Conservation (phyloP, 805 yeast species). For the Millerozyma miso region DNA sequence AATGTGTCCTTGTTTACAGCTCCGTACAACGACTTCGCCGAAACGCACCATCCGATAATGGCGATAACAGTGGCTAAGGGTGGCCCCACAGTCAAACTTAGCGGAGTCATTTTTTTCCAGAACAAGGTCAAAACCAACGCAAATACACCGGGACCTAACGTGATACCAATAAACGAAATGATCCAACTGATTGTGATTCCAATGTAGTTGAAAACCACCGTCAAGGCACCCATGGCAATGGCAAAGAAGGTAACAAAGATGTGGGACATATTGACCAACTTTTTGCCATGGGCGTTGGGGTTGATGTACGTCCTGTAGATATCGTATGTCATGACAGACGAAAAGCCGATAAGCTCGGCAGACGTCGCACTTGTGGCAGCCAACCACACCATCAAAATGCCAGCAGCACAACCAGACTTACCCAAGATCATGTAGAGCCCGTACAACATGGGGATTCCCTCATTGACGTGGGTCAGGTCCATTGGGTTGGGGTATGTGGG, state of each 20-base stretch:
- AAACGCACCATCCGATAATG: constrained; percentile 52
- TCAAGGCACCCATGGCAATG: constrained; percentile 74
- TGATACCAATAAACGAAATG: constrained; percentile 84
- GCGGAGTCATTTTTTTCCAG: constrained; percentile 59
- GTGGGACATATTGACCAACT: constrained; percentile 67
- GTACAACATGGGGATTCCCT: constrained; percentile 76
- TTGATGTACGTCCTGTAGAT: constrained; percentile 76
- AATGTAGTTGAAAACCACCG: constrained; percentile 78
- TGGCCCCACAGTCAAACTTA: constrained; percentile 75
- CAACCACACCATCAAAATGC: constrained; percentile 77
- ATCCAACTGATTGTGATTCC: constrained; percentile 83
- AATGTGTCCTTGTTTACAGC: constrained; percentile 40
- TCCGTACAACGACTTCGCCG: constrained; percentile 32
- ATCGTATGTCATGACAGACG: constrained; percentile 82
- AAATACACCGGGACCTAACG: constrained; percentile 80
- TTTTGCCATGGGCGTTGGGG: constrained; percentile 73
- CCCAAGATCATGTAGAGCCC: constrained; percentile 85
- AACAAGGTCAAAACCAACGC: constrained; percentile 67
- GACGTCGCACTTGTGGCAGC: constrained; percentile 92
- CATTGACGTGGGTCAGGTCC: constrained; percentile 63
- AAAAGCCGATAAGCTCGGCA: constrained; percentile 84
- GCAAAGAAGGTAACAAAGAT: constrained; percentile 54
- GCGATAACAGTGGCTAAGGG: constrained; percentile 73
- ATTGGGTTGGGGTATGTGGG: constrained; percentile 74
- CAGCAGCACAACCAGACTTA: constrained; percentile 82